phyloP scores from a whole-genome alignment of 805 yeast genomes.

The Lachancea sp. region DNA sequence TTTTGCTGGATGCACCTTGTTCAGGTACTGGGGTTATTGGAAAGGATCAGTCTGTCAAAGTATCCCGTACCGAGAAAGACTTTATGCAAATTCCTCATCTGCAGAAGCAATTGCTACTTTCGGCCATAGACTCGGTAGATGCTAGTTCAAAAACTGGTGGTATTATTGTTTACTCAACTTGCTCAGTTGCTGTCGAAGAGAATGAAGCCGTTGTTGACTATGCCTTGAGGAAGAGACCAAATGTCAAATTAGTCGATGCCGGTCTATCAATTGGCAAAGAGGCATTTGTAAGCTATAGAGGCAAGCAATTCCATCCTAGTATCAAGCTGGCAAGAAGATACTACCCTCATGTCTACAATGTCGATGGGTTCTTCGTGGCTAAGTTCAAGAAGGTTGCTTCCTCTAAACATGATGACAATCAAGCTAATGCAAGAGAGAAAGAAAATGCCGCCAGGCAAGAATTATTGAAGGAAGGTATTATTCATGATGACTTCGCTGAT shows the following conservation, averaged over 20 bases:
- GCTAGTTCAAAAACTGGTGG: conserved; percentile 91
- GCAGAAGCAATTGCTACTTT: conserved; percentile 85
- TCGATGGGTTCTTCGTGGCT: conserved; percentile 97
- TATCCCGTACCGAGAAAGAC: conserved; percentile 90
- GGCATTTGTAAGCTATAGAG: conserved; percentile 90
- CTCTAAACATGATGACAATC: conserved; percentile 75
- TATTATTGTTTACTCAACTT: conserved; percentile 90
- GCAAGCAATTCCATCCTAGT: conserved; percentile 78
- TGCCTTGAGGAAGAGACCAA: conserved; percentile 92
- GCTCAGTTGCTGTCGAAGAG: conserved; percentile 97
- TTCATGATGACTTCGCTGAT: conserved; percentile 77
- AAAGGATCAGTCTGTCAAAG: conserved; percentile 91
- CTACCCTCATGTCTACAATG: conserved; percentile 97
- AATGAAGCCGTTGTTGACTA: conserved; percentile 98
- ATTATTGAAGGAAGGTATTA: conserved; percentile 73
- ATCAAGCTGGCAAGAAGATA: conserved; percentile 84
- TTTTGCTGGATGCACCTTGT: conserved; percentile 95
- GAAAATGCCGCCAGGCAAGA: conserved; percentile 77
- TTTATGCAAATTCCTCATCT: conserved; percentile 94
- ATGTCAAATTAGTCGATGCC: conserved; percentile 88
- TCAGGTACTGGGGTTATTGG: conserved; percentile 99
- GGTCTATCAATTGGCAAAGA: conserved; percentile 92
- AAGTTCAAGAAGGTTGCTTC: conserved; percentile 88
- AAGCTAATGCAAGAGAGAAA: conserved; percentile 84
- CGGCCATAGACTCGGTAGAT: conserved; percentile 97